Conservation (phyloP, 352 stramenopile genomes). For the Phytophthora melonis region DNA sequence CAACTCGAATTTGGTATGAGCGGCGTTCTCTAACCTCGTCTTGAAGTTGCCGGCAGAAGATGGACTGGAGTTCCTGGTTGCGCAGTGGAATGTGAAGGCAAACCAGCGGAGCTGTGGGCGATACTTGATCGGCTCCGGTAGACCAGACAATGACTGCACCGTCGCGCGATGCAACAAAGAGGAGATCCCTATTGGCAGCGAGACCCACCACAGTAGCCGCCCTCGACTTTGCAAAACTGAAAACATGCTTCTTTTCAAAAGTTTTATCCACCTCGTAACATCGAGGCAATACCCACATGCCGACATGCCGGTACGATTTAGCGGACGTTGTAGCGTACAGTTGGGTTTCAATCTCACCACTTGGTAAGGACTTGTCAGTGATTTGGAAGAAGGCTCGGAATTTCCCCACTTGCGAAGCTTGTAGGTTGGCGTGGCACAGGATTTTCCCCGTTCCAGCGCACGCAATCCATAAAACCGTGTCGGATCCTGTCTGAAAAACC, state of each 20-base stretch:
- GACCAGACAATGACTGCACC: conserved; percentile 29
- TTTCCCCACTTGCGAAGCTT: conserved; percentile 3
- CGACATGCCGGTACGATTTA: conserved; percentile 22
- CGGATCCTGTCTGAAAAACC: conserved; percentile 18
- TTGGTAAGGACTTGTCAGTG: not conserved
- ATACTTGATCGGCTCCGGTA: not conserved
- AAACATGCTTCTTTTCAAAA: conserved; percentile 3
- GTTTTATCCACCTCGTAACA: not conserved
- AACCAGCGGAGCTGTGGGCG: conserved; percentile 12
- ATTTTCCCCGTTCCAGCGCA: conserved; percentile 25
- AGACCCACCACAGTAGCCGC: conserved; percentile 2
- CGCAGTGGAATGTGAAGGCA: conserved; percentile 23
- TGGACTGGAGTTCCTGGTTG: conserved; percentile 16
- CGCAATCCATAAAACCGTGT: conserved; percentile 22
- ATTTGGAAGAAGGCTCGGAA: conserved; percentile 24
- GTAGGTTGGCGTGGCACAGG: conserved; percentile 15
- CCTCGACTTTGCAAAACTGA: conserved; percentile 25
- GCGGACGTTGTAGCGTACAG: conserved; percentile 22
- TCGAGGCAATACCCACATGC: conserved; percentile 25
- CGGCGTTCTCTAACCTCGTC: not conserved
- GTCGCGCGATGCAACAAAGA: conserved; percentile 27
- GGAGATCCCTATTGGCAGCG: conserved; percentile 3
- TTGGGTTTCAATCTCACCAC: conserved; percentile 10
- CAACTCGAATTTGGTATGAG: conserved; percentile 12
- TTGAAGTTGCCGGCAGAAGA: conserved; percentile 15